Conservation (phyloP, 208 protist genomes). For the Crithidia acanthocephali region DNA sequence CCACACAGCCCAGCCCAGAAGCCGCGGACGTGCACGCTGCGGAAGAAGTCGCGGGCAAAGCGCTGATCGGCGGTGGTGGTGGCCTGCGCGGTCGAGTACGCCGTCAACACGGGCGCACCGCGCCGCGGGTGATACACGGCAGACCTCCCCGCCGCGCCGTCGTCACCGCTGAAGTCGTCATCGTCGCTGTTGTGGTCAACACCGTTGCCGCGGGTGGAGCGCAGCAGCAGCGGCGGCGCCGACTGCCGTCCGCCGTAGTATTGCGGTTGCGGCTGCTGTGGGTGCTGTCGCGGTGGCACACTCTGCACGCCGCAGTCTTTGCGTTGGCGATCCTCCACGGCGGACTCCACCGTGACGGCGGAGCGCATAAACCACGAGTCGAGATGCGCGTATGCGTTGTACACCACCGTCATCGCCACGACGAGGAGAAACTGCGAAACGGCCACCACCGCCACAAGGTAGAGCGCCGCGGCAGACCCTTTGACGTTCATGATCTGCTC, state of each 20-base stretch:
- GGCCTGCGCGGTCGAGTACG: background rate
- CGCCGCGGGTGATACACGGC: background rate
- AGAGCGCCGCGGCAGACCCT: constrained; percentile 41
- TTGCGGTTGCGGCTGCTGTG: background rate
- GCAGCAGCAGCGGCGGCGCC: background rate
- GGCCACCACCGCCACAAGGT: constrained; percentile 34
- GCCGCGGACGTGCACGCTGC: constrained; percentile 1
- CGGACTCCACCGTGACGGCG: background rate
- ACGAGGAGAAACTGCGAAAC: constrained; percentile 20
- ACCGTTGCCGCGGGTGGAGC: background rate
- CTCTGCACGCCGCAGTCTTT: constrained; percentile 26
- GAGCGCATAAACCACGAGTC: constrained; percentile 14
- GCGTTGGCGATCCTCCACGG: constrained; percentile 12
- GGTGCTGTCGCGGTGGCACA: background rate
- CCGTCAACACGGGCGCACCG: constrained; percentile 3
- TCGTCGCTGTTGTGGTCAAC: background rate
- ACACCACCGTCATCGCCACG: constrained; percentile 16
- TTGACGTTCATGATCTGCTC: constrained; percentile 47
- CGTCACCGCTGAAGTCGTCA: background rate
- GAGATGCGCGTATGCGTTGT: constrained; percentile 22
- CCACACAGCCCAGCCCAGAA: constrained; percentile 18
- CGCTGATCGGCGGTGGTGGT: background rate
- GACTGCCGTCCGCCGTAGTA: too few relatives aligned
- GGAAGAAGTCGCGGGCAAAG: constrained; percentile 19
- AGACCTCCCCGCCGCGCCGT: background rate